Evolutionary conservation across 2,329 filamentous ascomycete genomes (phyloP).

Genomic region (Byssochlamys sp.): DNA sequence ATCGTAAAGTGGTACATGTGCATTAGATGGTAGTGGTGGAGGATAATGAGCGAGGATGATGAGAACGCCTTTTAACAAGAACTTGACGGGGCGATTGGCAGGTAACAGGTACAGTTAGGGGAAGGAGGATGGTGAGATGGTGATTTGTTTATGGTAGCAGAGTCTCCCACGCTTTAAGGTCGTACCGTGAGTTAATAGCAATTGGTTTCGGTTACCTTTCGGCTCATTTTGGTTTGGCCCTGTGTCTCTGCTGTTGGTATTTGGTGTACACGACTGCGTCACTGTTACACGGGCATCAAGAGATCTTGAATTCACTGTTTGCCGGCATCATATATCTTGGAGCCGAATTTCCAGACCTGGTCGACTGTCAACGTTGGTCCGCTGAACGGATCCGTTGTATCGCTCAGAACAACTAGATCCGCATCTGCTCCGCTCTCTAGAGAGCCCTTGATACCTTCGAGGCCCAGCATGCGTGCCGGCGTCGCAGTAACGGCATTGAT

Average conservation of each 20-base stretch:
- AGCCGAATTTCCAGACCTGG: constrained; percentile 36
- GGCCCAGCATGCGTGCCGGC: constrained; percentile 30
- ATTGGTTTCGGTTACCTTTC: not conserved
- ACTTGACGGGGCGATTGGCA: not conserved
- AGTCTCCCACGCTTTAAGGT: not conserved
- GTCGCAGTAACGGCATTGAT: constrained; percentile 32
- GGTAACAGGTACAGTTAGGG: not conserved
- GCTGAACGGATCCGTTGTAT: constrained; percentile 20
- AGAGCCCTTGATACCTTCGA: constrained; percentile 30
- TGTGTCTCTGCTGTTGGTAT: not conserved
- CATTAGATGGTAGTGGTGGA: not conserved
- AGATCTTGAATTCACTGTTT: constrained; percentile 13
- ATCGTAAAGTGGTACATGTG: not conserved
- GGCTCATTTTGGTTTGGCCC: not conserved
- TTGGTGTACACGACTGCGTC: not conserved
- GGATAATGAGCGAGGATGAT: not conserved
- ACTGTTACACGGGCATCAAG: not conserved
- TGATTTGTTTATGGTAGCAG: not conserved
- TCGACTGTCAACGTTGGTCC: constrained; percentile 28
- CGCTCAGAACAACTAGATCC: constrained; percentile 32
- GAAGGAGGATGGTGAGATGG: not conserved
- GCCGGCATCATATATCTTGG: constrained; percentile 29
- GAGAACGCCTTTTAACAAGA: not conserved
- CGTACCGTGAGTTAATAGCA: not conserved
- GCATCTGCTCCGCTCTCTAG: constrained; percentile 33